Evolutionary conservation across 768 basidiomycete genomes (phyloP).

Genomic region (Russula olivacea): DNA sequence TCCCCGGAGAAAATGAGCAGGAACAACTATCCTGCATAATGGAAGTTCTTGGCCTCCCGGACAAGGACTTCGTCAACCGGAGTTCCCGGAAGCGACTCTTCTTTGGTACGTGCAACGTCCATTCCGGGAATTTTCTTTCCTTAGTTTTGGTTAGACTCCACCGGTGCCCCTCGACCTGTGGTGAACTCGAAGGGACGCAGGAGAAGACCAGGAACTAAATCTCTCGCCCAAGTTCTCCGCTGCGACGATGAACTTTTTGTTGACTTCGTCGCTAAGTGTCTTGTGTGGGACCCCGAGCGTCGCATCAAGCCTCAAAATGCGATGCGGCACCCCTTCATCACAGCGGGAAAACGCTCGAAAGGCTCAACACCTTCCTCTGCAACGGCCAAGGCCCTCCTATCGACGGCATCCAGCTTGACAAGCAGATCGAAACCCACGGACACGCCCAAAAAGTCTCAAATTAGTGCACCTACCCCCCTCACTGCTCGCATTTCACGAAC

Average conservation of each 20-base stretch:
- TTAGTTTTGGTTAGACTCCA: constrained; percentile 57
- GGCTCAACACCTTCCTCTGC: constrained; percentile 37
- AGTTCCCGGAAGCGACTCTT: constrained; percentile 92
- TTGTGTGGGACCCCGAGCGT: constrained; percentile 97
- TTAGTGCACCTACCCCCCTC: constrained; percentile 82
- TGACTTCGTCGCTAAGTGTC: constrained; percentile 94
- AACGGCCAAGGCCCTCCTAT: constrained; percentile 50
- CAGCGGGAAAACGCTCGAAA: constrained; percentile 52
- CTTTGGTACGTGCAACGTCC: constrained; percentile 60
- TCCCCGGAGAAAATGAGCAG: constrained; percentile 98
- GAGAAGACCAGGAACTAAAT: constrained; percentile 86
- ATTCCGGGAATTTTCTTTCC: background rate
- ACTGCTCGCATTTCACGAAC: constrained; percentile 69
- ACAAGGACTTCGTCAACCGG: constrained; percentile 90
- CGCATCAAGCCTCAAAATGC: constrained; percentile 92
- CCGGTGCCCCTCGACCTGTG: constrained; percentile 86
- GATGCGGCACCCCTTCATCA: constrained; percentile 84
- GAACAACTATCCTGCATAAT: constrained; percentile 98
- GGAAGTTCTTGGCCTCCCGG: constrained; percentile 95
- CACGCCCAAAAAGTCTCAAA: constrained; percentile 86
- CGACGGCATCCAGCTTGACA: constrained; percentile 52
- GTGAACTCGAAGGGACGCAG: constrained; percentile 95
- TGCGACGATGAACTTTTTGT: constrained; percentile 94
- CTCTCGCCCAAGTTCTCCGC: constrained; percentile 80
- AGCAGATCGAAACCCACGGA: constrained; percentile 52